Conservation (phyloP, 257 asterid genomes). For the Nicotiana knightiana region DNA sequence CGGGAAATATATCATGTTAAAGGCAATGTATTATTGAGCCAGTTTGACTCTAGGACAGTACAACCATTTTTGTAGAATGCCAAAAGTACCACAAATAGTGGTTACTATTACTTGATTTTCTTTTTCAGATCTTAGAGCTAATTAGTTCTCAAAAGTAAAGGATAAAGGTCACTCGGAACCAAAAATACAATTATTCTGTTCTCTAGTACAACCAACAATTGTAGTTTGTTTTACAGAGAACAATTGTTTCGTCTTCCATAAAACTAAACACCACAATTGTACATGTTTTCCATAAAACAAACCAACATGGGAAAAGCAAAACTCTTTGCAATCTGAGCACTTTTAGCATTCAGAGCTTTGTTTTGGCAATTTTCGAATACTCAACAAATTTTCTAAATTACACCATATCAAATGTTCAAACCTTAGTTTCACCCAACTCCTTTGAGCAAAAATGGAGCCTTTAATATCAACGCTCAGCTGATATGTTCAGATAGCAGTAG, state of each 20-base stretch:
- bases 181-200: neutral
- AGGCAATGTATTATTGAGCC: neutral
- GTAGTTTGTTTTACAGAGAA: neutral
- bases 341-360: neutral
- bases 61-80: neutral
- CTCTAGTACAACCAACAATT: neutral
- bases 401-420: neutral
- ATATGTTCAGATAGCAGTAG: constrained; percentile 4
- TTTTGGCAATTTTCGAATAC: neutral
- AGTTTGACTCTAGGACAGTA: neutral
- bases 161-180: neutral
- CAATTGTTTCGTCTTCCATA: neutral
- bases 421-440: neutral
- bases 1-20: neutral
- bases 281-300: neutral
- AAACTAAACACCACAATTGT: neutral
- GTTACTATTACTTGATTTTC: neutral
- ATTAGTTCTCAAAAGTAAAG: neutral
- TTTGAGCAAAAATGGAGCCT: neutral
- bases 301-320: neutral
- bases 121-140: neutral
- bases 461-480: neutral
- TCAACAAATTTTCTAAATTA: neutral
- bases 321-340: neutral
- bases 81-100: no score